A percentile compares a stretch with the other conserved stretches of the same genome.
phyloP scores from a whole-genome alignment of 2,329 filamentous ascomycete genomes.

The Fusarium sp. region DNA sequence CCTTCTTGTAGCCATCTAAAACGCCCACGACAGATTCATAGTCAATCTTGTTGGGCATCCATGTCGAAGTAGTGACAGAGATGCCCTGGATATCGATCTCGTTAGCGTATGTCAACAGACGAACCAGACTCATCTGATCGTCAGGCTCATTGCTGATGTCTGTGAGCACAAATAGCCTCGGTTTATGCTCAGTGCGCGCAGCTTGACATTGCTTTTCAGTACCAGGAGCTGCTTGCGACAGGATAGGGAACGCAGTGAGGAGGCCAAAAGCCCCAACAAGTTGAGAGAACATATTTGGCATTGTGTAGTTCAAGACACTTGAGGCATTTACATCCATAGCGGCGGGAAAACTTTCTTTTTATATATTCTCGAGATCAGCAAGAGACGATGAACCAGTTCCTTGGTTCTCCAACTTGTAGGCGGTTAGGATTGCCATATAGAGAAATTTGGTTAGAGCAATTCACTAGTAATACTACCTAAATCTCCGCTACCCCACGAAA shows the following conservation, averaged over 20 bases:
- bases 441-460: neutral
- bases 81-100: slow-evolving; percentile 60
- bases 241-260: neutral
- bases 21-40: slow-evolving; percentile 51
- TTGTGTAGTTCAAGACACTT: neutral
- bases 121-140: slow-evolving; percentile 59
- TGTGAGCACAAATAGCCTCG: slow-evolving; percentile 56
- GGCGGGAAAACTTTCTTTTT: neutral
- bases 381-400: neutral
- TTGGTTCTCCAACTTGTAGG: neutral
- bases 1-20: slow-evolving; percentile 39
- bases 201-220: neutral
- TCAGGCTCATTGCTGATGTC: slow-evolving; percentile 63
- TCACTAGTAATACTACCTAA: neutral
- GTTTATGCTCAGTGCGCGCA: slow-evolving; percentile 37
- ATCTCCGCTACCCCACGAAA: neutral
- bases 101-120: slow-evolving; percentile 60
- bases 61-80: slow-evolving; percentile 60
- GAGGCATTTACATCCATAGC: neutral
- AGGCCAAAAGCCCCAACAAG: slow-evolving; percentile 23
- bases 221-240: neutral
- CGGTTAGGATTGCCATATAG: slow-evolving; percentile 4
- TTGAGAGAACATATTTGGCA: slow-evolving; percentile 14
- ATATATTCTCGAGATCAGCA: neutral
- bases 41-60: slow-evolving; percentile 54